Percentiles rank a stretch among this genome's conserved stretches.
Conservation (phyloP, 164 flowering plant species). For the Macadamia integrifolia region DNA sequence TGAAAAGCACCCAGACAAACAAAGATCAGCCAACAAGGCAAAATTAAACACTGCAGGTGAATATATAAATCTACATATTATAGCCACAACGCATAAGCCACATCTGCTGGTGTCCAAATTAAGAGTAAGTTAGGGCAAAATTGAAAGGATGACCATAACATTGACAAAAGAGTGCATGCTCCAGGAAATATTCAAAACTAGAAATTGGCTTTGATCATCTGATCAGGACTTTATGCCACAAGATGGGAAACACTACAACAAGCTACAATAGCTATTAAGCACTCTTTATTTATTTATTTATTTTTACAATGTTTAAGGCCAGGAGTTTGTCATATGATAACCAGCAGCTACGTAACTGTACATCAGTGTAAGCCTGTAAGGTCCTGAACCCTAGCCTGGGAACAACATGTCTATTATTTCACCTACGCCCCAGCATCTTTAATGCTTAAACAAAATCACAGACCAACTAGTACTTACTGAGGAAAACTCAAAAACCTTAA, state of each 20-base stretch:
- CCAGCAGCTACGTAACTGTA: background rate
- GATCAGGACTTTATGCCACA: background rate
- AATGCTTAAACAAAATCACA: background rate
- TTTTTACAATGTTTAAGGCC: background rate
- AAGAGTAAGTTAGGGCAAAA: no score
- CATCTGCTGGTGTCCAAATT: no score
- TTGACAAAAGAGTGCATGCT: background rate
- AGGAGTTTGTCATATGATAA: background rate
- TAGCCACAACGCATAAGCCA: no score
- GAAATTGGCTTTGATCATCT: background rate
- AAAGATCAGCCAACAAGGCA: background rate
- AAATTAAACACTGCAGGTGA: no score
- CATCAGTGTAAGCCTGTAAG: no score
- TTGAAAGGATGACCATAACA: no score
- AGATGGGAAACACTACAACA: background rate
- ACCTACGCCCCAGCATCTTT: background rate
- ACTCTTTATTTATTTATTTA: background rate
- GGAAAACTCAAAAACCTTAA: constrained; percentile 91
- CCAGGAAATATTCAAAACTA: background rate
- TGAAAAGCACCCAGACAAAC: constrained; percentile 18
- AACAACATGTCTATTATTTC: background rate
- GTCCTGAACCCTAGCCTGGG: no score
- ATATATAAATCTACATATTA: no score
- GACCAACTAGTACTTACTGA: constrained; percentile 40
- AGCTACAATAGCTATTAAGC: background rate